These are phyloP conservation scores for Hericium rajendrae DNA, from an alignment of 768 basidiomycete genomes.

Conservation along the genomic window DNA sequence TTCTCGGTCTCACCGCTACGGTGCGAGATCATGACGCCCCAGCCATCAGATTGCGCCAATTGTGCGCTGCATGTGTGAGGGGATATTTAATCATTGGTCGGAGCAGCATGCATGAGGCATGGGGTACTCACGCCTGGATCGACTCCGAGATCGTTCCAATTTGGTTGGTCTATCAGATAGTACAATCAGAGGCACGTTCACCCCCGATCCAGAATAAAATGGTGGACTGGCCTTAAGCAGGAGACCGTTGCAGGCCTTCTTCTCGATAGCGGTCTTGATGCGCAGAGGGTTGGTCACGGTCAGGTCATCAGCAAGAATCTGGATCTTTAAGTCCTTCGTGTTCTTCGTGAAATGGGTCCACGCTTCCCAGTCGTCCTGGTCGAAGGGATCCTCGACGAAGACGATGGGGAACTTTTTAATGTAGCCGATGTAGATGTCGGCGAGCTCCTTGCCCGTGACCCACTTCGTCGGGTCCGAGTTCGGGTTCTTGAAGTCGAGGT, in stretches of 20 bases:
- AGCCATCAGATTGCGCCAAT: constrained; percentile 88
- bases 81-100: neutral
- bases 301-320: constrained; percentile 93
- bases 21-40: constrained; percentile 99
- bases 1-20: constrained; percentile 98
- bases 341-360: constrained; percentile 86
- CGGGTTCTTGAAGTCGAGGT: constrained; percentile 98
- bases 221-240: constrained; percentile 70
- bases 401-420: constrained; percentile 92
- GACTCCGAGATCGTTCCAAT: constrained; percentile 99
- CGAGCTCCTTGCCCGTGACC: constrained; percentile 89
- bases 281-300: constrained; percentile 96
- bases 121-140: constrained; percentile 80
- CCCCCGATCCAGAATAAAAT: neutral
- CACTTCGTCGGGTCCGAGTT: constrained; percentile 97
- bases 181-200: neutral
- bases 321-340: constrained; percentile 70
- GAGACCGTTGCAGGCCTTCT: constrained; percentile 98
- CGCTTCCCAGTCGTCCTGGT: constrained; percentile 99
- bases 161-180: constrained; percentile 71
- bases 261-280: constrained; percentile 98
- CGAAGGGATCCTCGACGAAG: constrained; percentile 96
- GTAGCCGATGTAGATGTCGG: constrained; percentile 81
- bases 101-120: neutral
- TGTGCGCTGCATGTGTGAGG: constrained; percentile 54